Evolutionary conservation across 768 basidiomycete species (phyloP), one percentile per base, ranked within the genome.

Genomic region (Pleurotus eryngii): DNA sequence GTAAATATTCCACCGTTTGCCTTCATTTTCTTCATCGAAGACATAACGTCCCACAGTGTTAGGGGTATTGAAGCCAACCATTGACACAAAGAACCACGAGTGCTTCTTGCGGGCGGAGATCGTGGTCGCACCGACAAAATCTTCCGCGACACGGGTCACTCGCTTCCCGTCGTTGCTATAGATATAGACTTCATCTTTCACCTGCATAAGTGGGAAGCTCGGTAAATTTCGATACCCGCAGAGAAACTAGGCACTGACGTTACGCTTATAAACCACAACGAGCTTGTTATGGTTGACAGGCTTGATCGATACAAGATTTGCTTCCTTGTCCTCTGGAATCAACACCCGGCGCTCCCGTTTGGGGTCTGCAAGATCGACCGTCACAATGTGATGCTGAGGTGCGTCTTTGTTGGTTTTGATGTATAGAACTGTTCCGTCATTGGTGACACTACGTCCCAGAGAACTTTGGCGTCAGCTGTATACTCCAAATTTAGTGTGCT

Each of bases 151-250:
- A 14, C 84, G 86, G 17, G 70, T 67, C 50, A 88, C 60, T 49
- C 72, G 76, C 60, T 74, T 62, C 24, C 91, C 90, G 4, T 70
- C 67, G 47, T 78, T 72, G 37, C 81, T 73, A 70, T 89, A 85
- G 43, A 94, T 67, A 68, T 90, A 89, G 30, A 93, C 76, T 69
- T 91, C 87, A 64, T 92, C 89, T 58, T 85, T 87, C 65, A 92
- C 88, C 88, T 87, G 51, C 30, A 35, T 9, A 9, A 35, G 30
- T 9, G 30, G 30, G 30, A 35, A 35, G 30, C 30, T 35, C 30
- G 30, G 30, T 35, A 35, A 35, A 35, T 35, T 35, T 35, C 30
- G 30, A 35, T 35, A 35, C 30, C 30, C 30, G 30, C 30, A 35
- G 30, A 35, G 30, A 35, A 30, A 35, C 50, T 40, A 48, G 18